These are phyloP conservation scores for Penicillium pulvis DNA, from an alignment of 495 filamentous ascomycete species.

Conservation along the genomic window DNA sequence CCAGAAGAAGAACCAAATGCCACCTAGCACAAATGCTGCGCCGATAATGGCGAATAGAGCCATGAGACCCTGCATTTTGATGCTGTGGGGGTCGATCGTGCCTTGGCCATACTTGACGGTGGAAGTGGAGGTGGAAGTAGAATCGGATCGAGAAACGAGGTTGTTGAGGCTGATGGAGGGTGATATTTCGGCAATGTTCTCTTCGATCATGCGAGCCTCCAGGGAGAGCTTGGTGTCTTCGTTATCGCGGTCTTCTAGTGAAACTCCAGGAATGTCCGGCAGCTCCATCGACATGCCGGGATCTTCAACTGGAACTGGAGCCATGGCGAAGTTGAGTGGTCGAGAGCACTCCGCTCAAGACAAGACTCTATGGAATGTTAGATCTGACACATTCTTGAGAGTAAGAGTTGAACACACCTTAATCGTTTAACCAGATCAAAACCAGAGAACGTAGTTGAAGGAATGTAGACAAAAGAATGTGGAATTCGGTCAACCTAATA, in stretches of 20 bases:
- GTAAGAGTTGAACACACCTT: slow-evolving; percentile 14
- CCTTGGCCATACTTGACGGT: slow-evolving; percentile 50
- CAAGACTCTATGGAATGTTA: slow-evolving; percentile 27
- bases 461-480: slow-evolving; percentile 6
- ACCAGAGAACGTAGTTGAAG: slow-evolving; percentile 11
- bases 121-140: slow-evolving; percentile 20
- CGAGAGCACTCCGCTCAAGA: slow-evolving; percentile 46
- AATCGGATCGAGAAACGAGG: slow-evolving; percentile 27
- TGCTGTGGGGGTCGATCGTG: slow-evolving; percentile 60
- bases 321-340: slow-evolving; percentile 35
- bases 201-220: not conserved
- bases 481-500: slow-evolving; percentile 7
- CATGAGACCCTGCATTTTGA: slow-evolving; percentile 84
- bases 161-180: slow-evolving; percentile 16
- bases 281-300: slow-evolving; percentile 17
- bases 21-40: slow-evolving; percentile 69
- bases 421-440: slow-evolving; percentile 15
- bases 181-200: slow-evolving; percentile 4
- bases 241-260: not conserved
- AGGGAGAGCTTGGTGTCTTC: not conserved
- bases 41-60: slow-evolving; percentile 85
- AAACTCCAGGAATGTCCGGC: slow-evolving; percentile 7
- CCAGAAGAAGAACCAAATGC: slow-evolving; percentile 99
- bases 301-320: slow-evolving; percentile 33
- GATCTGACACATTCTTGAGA: slow-evolving; percentile 12